phyloP scores from a whole-genome alignment of 208 protist species.

The Leishmania tropica region DNA sequence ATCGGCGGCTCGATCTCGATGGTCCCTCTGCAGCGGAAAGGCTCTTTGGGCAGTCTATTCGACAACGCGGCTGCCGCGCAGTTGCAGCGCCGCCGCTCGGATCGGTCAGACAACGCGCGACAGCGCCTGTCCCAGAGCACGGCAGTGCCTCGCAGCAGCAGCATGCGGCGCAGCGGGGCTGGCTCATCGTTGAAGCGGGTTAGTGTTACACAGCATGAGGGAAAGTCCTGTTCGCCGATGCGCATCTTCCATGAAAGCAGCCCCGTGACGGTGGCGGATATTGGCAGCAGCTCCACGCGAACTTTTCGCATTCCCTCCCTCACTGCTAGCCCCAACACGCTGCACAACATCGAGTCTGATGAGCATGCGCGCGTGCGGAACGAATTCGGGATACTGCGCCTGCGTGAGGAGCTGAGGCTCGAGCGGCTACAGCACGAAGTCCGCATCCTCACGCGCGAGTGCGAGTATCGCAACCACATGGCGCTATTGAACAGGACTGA shows the following conservation, averaged over 20 bases:
- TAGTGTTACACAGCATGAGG: conserved; percentile 27
- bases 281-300: not conserved
- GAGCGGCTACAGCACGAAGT: conserved; percentile 59
- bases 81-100: conserved; percentile 21
- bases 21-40: conserved; percentile 30
- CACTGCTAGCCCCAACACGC: not conserved
- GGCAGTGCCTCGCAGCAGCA: conserved; percentile 16
- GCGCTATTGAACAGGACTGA: conserved; percentile 28
- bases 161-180: conserved; percentile 13
- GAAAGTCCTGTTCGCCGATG: conserved; percentile 19
- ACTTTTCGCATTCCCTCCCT: not conserved
- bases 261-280: not conserved
- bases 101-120: conserved; percentile 9
- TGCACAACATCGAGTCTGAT: conserved; percentile 16
- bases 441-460: conserved; percentile 40
- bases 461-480: conserved; percentile 42
- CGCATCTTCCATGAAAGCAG: conserved; percentile 19
- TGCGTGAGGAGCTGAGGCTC: conserved; percentile 42
- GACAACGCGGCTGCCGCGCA: conserved; percentile 4
- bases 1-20: conserved; percentile 16
- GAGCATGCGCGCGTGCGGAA: conserved; percentile 27
- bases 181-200: conserved; percentile 22
- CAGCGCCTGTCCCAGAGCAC: conserved; percentile 9
- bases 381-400: conserved; percentile 35
- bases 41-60: conserved; percentile 34